Base-by-base conservation (phyloP, 805 yeast genomes). In the Yamadazyma endophytica region DNA sequence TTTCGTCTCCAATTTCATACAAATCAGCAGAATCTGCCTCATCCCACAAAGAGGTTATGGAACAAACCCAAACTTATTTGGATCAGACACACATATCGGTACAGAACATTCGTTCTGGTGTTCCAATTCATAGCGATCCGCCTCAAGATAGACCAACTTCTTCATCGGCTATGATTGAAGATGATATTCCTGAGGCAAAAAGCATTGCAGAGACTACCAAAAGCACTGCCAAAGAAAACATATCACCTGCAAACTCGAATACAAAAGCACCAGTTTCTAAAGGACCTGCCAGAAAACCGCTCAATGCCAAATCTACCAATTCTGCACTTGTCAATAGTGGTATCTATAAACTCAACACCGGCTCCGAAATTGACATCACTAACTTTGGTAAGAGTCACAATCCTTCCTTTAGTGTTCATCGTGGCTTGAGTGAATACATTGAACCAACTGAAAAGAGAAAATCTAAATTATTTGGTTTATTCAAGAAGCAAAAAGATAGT, bases 381-480 rank as follows among this genome's bases (percentile, higher is more conserved):
- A 60, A 63, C 35, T 65, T 65, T 43, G 72, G 72, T 13, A 57
- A 55, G 32, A 47, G 38, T 31, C 46, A 63, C 44, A 52, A 54
- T 35, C 72, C 72, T 4, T 50, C 65, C 2, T 65, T 65, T 34
- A 37, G 42, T 30, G 33, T 41, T 18, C 46, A 38, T 22, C 31
- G 29, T 21, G 39, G 36, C 2, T 31, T 41, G 13, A 38, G 36
- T 25, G 33, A 35, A 17, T 20, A 21, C 31, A 21, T 24, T 14
- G 24, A 24, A 26, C 27, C 6, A 12, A 33, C 17, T 38, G 34
- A 39, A 22, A 52, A 40, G 29, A 53, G 50, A 31, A 62, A 56
- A 35, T 55, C 66, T 4, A 42, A 36, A 20, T 18, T 64, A n/a
- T 61, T 64, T 24, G 46, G 52, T 19, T 26, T 64, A 5, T 62